Evolutionary conservation across 148 eudicot genomes (phyloP).

Genomic region (Rhododendron simsii): DNA sequence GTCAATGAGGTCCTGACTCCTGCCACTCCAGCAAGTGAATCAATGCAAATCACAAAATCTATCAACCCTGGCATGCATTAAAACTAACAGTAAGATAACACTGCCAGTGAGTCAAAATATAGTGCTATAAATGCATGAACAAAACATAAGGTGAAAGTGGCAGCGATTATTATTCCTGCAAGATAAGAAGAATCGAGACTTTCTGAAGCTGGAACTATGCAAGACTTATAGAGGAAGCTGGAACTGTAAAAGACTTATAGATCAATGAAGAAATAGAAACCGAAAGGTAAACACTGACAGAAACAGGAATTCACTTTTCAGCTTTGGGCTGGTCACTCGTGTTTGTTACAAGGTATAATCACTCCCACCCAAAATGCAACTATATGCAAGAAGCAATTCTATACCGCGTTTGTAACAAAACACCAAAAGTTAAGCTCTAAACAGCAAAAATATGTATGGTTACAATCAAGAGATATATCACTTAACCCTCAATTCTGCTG

Average conservation of each 20-base stretch:
- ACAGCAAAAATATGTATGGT: neutral
- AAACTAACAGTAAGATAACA: neutral
- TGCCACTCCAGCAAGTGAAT: neutral
- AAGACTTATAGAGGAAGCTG: neutral
- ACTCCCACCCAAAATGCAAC: neutral
- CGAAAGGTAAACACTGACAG: neutral
- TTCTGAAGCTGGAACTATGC: neutral
- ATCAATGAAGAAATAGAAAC: neutral
- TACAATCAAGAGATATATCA: neutral
- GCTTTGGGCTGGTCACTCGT: neutral
- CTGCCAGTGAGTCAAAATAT: neutral
- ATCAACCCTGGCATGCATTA: neutral
- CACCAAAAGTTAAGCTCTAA: neutral
- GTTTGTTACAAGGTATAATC: neutral
- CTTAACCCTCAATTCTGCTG: neutral
- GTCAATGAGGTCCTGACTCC: neutral
- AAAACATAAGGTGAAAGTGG: neutral
- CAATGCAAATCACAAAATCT: neutral
- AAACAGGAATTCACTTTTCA: neutral
- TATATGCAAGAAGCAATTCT: neutral
- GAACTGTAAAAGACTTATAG: neutral
- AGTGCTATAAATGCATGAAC: neutral
- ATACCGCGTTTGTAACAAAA: neutral
- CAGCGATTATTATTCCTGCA: neutral
- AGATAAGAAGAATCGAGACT: neutral